Base-by-base conservation (phyloP, 2,329 filamentous ascomycete genomes). In the Monilinia laxa region DNA sequence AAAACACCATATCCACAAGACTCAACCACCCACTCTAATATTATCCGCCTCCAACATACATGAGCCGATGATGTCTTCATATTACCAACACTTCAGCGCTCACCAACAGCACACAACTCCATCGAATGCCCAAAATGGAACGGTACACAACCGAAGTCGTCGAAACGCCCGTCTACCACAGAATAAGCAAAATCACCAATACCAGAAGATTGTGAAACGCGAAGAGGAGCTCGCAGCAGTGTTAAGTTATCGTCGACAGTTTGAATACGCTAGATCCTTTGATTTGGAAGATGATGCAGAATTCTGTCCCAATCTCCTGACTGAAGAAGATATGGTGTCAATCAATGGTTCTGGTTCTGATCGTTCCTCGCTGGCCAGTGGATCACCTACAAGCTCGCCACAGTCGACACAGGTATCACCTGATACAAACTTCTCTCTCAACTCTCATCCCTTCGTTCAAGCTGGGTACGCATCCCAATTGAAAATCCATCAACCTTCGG, bases 211-310 rank as follows among this genome's bases (percentile, higher is more conserved):
- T 71, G 90, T 93, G 76, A 91, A 89, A 75, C 92, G 94, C 80
- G 93, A 96, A 79, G 93, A 97, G 78, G 93, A 96, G 79, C 84
- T 89, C n/a, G 87, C 87, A 25, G 86, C 88, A 62, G 83, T 96
- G 68, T 85, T 85, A 69, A 87, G 88, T 70, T 97, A 96, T 82
- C 90, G 94, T 73, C 87, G 87, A 72, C 89, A 93, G 76, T 96
- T 96, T 73, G 93, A 98, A 81, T 91, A 92, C 71, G 92, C 91
- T 68, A 88, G 93, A 68, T 97, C 93, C 12, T 98, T 98, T 76
- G 94, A 98, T 74, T 85, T 98, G 70, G 94, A 97, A 76, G 94
- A 98, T 77, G 94, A 98, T 78, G 85, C 97, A 81, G 90, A 97
- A 79, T 98, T 98, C 80, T 97, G 93, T 80, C 94, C 94, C 70